These are phyloP conservation scores for Cadophora sp. DNA, from an alignment of 2,329 filamentous ascomycete genomes.

Conservation along the genomic window DNA sequence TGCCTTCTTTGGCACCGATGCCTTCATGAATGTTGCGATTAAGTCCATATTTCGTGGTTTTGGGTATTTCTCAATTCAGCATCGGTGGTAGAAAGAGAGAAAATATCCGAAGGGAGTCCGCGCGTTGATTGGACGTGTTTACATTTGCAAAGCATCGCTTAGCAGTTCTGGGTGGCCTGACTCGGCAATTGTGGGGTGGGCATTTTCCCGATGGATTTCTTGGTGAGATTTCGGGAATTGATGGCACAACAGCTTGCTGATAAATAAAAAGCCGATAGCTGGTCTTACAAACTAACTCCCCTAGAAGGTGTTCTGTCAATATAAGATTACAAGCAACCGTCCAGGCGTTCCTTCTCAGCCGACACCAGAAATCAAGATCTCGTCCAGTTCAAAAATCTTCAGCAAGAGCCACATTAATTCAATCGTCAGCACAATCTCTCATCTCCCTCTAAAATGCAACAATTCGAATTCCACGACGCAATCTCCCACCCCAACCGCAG, in stretches of 20 bases:
- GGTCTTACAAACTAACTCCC: neutral
- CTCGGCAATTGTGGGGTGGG: neutral
- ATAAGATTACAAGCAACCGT: too few relatives aligned
- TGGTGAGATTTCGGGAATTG: neutral
- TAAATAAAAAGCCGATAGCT: neutral
- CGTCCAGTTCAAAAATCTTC: too few relatives aligned
- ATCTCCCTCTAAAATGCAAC: constrained; percentile 14
- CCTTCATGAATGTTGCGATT: neutral
- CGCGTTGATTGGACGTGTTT: neutral
- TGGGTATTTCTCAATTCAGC: neutral
- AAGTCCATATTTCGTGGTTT: neutral
- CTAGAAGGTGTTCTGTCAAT: too few relatives aligned
- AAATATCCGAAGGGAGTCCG: too few relatives aligned
- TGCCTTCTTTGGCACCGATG: neutral
- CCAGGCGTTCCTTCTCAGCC: too few relatives aligned
- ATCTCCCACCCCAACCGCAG: neutral
- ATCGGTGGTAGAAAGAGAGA: too few relatives aligned
- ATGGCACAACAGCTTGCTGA: neutral
- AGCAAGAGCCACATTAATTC: too few relatives aligned
- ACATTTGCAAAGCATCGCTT: neutral
- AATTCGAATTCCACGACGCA: constrained; percentile 17
- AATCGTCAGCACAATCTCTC: too few relatives aligned
- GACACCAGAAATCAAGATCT: too few relatives aligned
- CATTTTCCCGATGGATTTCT: neutral
- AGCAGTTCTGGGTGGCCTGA: neutral